These are phyloP conservation scores for Vitis rupestris DNA, from an alignment of 164 flowering plant species.

Conservation along the genomic window DNA sequence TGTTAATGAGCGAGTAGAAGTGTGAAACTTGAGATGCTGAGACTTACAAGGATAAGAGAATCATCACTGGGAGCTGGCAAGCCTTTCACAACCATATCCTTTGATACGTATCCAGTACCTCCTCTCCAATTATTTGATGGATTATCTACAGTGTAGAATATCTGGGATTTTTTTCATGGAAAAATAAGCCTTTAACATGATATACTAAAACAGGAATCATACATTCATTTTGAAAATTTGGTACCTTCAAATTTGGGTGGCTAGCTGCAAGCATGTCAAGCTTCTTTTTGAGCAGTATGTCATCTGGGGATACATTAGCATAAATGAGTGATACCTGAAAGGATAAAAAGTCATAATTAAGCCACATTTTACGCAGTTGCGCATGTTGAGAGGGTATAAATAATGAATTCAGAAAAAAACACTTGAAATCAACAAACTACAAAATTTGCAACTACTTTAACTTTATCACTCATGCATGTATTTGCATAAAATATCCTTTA, in stretches of 20 bases:
- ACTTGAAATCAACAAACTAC: not conserved
- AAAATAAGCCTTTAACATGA: not conserved
- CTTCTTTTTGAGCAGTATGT: slow-evolving; percentile 90
- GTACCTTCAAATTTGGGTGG: slow-evolving; percentile 94
- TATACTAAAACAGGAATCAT: too few species aligned
- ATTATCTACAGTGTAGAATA: slow-evolving; percentile 90
- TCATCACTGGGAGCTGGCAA: slow-evolving; percentile 84
- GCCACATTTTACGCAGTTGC: not conserved
- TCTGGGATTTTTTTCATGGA: slow-evolving; percentile 32
- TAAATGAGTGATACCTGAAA: slow-evolving; percentile 81
- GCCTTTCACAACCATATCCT: slow-evolving; percentile 84
- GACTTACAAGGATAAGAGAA: slow-evolving; percentile 83
- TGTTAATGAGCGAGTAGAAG: not conserved
- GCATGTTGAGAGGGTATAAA: not conserved
- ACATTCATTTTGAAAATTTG: not conserved
- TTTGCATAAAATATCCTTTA: not conserved
- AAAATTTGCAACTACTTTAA: not conserved
- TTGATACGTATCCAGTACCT: slow-evolving; percentile 78
- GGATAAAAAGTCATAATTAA: slow-evolving; percentile 7
- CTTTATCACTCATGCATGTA: not conserved
- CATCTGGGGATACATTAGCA: slow-evolving; percentile 94
- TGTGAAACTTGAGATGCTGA: not conserved
- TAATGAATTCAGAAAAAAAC: not conserved
- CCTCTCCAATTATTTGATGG: slow-evolving; percentile 91
- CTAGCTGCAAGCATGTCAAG: slow-evolving; percentile 78